Conservation (phyloP, 1,139 yeast genomes). For the Candida pseudocylindracea region DNA sequence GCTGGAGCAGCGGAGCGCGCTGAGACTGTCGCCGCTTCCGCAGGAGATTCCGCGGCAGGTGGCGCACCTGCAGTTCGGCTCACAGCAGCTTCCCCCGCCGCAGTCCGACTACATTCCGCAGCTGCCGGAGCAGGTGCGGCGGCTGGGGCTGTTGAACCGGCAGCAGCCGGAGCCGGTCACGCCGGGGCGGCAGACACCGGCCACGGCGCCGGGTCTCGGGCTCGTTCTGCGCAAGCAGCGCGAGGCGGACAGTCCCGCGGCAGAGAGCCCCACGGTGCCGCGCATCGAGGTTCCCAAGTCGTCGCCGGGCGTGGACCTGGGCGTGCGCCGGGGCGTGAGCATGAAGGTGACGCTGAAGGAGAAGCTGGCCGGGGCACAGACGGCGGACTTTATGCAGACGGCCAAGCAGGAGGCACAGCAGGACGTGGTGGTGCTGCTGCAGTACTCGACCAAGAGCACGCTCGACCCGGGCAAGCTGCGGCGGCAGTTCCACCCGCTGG, state of each 20-base stretch:
- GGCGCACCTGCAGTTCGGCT: not conserved
- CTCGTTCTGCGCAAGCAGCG: conserved; percentile 12
- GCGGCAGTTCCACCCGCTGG: conserved; percentile 42
- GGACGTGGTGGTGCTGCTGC: not conserved
- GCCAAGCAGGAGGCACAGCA: not conserved
- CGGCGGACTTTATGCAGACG: no score
- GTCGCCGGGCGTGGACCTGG: not conserved
- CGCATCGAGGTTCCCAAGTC: conserved; percentile 2
- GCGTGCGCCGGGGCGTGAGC: conserved; percentile 38
- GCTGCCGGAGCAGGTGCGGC: not conserved
- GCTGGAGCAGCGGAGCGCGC: not conserved
- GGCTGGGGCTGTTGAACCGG: not conserved
- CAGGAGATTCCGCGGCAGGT: not conserved
- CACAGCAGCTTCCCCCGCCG: not conserved
- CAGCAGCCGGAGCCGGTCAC: not conserved
- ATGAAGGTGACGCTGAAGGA: conserved; percentile 42
- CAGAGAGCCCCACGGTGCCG: conserved; percentile 1
- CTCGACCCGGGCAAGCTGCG: not conserved
- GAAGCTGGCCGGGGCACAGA: conserved; percentile 6
- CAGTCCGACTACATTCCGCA: not conserved
- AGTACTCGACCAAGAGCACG: not conserved
- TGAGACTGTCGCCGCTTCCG: not conserved
- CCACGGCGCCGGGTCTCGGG: not conserved
- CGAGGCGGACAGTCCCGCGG: conserved; percentile 1
- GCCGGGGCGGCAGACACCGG: not conserved